Base-by-base conservation (phyloP, 2,329 filamentous ascomycete species). In the Colletotrichum tanaceti region DNA sequence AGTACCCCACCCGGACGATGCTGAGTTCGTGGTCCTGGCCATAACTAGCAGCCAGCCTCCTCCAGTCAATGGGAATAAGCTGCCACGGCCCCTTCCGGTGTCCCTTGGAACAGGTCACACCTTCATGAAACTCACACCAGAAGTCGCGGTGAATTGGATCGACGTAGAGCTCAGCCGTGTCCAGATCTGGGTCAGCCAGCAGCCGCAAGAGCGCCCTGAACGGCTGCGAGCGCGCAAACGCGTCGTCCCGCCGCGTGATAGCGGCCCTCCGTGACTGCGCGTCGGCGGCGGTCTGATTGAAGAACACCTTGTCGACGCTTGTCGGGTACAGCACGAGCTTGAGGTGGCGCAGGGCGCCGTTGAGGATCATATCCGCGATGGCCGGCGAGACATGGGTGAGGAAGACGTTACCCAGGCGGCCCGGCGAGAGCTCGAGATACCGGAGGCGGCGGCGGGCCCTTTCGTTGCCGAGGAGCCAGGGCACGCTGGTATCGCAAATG, bases 121-220 rank as follows among this genome's bases (percentile, higher is more conserved):
- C 73, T 13, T 69, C 69, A 53, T 84, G 82, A 68, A 83, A 85
- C 24, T 74, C 76, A 66, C 83, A 84, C 78, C 82, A 83, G 1
- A 78, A 73, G 22, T 71, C 67, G 59, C 75, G 75, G 70, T 84
- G 82, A 47, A 71, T 72, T 22, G 73, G 73, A 61, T 76, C 76
- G 46, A 83, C 77, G 71, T 74, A 75, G 35, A 85, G 71, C 64
- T 78, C 75, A 16, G 79, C 81, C 49, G 71, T 76, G 55, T 81
- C 74, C 43, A 86, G 74, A 54, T 84, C 80, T 55, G 84, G 83
- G 65, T 85, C 83, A 49, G 78, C 74, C 62, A 86, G 72, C 20
- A 85, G 73, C 59, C 75, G 74, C 53, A 85, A 71, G 10, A 85
- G 71, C 3, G 78, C 76, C 64, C 50, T 66, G 53, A 71, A 71